These are phyloP conservation scores for Ensete ventricosum DNA, from an alignment of 176 grass and related monocot genomes.

Conservation along the genomic window DNA sequence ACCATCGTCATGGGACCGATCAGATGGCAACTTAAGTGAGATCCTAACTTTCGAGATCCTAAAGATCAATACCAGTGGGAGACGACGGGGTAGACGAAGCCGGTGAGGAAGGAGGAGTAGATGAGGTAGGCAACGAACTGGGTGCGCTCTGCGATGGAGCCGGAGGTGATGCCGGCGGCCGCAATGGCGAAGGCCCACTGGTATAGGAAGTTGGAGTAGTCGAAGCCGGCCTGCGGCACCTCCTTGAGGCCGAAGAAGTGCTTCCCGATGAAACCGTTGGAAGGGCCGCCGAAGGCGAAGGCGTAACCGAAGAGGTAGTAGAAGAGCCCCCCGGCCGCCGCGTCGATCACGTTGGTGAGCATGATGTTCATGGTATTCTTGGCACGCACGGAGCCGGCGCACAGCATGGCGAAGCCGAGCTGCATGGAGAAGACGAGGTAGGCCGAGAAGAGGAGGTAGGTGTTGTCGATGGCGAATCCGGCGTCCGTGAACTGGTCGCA, in stretches of 20 bases:
- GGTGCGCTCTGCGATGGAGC: slow-evolving; percentile 83
- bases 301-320: slow-evolving; percentile 96
- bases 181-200: slow-evolving; percentile 99
- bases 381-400: slow-evolving; percentile 75
- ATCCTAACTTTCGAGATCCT: neutral
- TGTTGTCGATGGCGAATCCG: slow-evolving; percentile 58
- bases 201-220: slow-evolving; percentile 78
- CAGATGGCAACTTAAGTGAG: neutral
- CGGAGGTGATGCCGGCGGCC: slow-evolving; percentile 91
- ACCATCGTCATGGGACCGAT: neutral
- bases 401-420: slow-evolving; percentile 95
- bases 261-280: slow-evolving; percentile 84
- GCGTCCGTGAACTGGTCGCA: slow-evolving; percentile 63
- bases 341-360: slow-evolving; percentile 96
- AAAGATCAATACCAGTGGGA: slow-evolving; percentile 57
- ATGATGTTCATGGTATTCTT: slow-evolving; percentile 99
- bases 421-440: slow-evolving; percentile 98
- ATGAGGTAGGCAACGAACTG: slow-evolving; percentile 92
- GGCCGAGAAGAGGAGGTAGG: slow-evolving; percentile 94
- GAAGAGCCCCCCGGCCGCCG: slow-evolving; percentile 72
- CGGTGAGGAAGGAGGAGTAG: slow-evolving; percentile 90
- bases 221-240: slow-evolving; percentile 49
- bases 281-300: slow-evolving; percentile 80
- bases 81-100: slow-evolving; percentile 77
- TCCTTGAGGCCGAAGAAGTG: slow-evolving; percentile 85